phyloP scores from a whole-genome alignment of 208 protist species.

The Phytomonas sp. region DNA sequence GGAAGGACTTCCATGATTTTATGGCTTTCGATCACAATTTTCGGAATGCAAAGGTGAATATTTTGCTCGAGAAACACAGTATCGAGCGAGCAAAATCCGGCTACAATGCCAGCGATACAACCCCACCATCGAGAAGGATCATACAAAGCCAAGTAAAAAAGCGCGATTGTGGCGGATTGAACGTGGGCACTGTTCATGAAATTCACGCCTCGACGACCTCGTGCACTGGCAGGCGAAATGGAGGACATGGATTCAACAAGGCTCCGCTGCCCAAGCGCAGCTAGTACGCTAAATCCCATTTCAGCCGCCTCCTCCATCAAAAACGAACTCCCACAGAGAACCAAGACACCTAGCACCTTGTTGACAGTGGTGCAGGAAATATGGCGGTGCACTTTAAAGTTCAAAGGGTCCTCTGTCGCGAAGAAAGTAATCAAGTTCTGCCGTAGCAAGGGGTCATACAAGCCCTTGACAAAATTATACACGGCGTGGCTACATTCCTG shows the following conservation, averaged over 20 bases:
- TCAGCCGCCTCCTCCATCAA: slow-evolving; percentile 33
- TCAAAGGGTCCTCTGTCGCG: slow-evolving; percentile 32
- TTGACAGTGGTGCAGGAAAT: slow-evolving; percentile 32
- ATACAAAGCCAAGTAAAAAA: slow-evolving; percentile 11
- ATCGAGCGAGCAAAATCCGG: background rate
- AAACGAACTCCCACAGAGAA: slow-evolving; percentile 32
- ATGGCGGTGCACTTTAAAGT: slow-evolving; percentile 38
- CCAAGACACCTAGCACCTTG: slow-evolving; percentile 39
- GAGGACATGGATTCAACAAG: background rate
- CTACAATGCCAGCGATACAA: slow-evolving; percentile 10
- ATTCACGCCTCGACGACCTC: background rate
- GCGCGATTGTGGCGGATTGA: slow-evolving; percentile 9
- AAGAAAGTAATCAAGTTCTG: slow-evolving; percentile 42
- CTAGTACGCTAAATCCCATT: slow-evolving; percentile 30
- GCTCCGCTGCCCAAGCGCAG: background rate
- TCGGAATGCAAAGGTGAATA: too few relatives aligned
- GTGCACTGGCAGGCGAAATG: background rate
- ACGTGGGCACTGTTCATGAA: background rate
- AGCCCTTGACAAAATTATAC: slow-evolving; percentile 29
- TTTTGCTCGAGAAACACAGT: too few relatives aligned
- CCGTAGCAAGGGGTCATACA: slow-evolving; percentile 38
- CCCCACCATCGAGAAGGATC: slow-evolving; percentile 20
- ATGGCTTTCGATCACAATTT: too few relatives aligned
- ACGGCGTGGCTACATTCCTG: slow-evolving; percentile 36
- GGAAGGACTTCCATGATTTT: slow-evolving; percentile 14